Evolutionary conservation across 2,329 filamentous ascomycete species (phyloP).

Genomic region (Elsinoe batatas): DNA sequence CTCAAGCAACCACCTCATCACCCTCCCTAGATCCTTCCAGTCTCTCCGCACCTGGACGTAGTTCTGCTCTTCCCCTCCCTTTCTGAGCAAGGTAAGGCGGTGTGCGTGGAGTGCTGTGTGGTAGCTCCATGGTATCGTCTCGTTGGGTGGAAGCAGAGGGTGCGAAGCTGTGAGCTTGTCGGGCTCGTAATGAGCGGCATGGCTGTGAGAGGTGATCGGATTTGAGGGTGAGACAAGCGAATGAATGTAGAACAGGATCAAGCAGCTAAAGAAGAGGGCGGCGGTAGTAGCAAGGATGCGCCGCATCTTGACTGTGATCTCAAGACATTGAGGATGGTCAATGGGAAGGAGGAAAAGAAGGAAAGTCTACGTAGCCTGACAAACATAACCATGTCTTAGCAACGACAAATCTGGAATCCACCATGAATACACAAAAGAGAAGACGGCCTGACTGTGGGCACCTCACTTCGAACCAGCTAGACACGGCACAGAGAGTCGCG

Average conservation of each 20-base stretch:
- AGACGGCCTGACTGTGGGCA: neutral
- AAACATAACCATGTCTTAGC: neutral
- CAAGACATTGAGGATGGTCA: neutral
- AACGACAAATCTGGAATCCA: neutral
- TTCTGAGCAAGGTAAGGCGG: conserved; percentile 18
- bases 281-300: conserved; percentile 1
- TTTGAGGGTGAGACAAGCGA: neutral
- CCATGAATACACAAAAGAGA: neutral
- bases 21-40: conserved; percentile 21
- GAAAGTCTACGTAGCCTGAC: neutral
- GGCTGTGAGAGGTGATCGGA: neutral
- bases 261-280: neutral
- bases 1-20: neutral
- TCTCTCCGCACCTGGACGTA: conserved; percentile 24
- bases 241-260: neutral
- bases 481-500: neutral
- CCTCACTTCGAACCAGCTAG: neutral
- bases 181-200: neutral
- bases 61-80: conserved; percentile 23
- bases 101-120: conserved; percentile 1
- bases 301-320: neutral
- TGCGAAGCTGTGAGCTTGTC: neutral
- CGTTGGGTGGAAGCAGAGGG: neutral
- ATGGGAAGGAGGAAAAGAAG: neutral
- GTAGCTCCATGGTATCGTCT: neutral